Percentiles rank a stretch among this genome's conserved stretches.
Evolutionary conservation across 1,284 basidiomycete species (phyloP).

Genomic region (Puccinia horiana): DNA sequence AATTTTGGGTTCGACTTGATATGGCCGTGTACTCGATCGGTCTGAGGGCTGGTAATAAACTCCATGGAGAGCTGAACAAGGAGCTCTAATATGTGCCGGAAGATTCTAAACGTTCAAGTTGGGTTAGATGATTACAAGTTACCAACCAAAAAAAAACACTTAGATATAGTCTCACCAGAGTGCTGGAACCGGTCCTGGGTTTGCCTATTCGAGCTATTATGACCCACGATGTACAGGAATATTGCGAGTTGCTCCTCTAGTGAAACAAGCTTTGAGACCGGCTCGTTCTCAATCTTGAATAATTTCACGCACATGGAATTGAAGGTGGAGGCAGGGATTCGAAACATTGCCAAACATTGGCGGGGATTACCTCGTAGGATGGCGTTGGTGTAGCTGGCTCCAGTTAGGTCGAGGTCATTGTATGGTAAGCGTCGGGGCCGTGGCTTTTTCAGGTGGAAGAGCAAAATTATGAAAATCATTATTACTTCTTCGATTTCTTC

Average conservation of each 20-base stretch:
- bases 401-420: background rate
- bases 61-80: background rate
- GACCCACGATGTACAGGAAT: slow-evolving; percentile 8
- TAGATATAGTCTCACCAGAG: too few species aligned
- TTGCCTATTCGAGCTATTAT: background rate
- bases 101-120: background rate
- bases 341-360: background rate
- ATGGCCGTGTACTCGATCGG: background rate
- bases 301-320: background rate
- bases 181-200: background rate
- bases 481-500: background rate
- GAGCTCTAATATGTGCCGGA: background rate
- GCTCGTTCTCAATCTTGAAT: background rate
- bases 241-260: background rate
- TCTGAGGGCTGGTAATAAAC: background rate
- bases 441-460: too few species aligned
- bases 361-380: background rate
- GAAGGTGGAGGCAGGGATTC: background rate
- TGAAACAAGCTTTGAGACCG: background rate
- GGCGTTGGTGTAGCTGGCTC: background rate
- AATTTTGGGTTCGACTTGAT: slow-evolving; percentile 3
- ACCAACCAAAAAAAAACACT: background rate
- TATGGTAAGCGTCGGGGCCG: background rate
- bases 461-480: background rate
- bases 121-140: background rate